Evolutionary conservation across 1,284 basidiomycete genomes (phyloP).

Genomic region (Ganoderma lingzhi): DNA sequence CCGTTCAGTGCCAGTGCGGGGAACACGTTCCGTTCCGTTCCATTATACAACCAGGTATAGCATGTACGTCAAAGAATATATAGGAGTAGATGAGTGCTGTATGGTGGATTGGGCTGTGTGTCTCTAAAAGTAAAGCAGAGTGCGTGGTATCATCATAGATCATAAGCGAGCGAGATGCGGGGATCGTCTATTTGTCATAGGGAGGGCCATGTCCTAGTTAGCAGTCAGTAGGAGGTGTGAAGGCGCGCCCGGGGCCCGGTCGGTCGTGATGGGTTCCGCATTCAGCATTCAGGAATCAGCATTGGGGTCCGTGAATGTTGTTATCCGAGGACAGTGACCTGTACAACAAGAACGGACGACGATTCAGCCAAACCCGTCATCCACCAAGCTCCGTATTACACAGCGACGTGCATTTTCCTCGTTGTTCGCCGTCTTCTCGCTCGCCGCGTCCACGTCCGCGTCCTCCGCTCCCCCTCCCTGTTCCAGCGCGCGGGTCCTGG

Average conservation of each 20-base stretch:
- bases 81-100: neutral
- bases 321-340: neutral
- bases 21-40: neutral
- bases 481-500: conserved; percentile 42
- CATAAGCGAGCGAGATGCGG: neutral
- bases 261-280: neutral
- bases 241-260: neutral
- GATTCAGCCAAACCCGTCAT: neutral
- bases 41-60: neutral
- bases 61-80: neutral
- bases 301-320: neutral
- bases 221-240: neutral
- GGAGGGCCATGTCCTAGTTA: neutral
- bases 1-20: neutral
- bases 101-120: neutral
- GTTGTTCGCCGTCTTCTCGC: conserved; percentile 5
- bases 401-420: neutral
- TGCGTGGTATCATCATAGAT: neutral
- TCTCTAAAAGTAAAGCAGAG: neutral
- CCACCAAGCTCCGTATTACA: neutral
- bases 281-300: neutral
- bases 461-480: neutral
- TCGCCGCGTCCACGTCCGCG: conserved; percentile 18
- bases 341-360: neutral
- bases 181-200: neutral